Evolutionary conservation across 129 eudicot species (phyloP).

Genomic region (Chrysanthemum makinoi): DNA sequence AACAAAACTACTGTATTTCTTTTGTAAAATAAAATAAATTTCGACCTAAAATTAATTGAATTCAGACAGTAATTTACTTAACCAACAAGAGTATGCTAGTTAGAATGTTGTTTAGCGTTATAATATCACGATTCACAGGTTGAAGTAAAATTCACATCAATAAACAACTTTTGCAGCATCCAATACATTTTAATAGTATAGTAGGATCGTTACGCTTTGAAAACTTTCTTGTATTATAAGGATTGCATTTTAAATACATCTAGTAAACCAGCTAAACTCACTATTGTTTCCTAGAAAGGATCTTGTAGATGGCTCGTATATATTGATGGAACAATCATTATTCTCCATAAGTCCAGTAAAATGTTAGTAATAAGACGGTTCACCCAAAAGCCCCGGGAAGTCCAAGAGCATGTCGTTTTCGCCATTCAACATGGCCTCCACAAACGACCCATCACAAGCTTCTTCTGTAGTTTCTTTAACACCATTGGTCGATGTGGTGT

Average conservation of each 20-base stretch:
- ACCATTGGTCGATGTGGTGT: conserved; percentile 11
- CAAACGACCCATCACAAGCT: conserved; percentile 52
- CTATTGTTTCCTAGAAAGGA: conserved; percentile 1
- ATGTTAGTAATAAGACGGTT: conserved; percentile 47
- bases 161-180: not conserved
- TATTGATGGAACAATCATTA: conserved; percentile 18
- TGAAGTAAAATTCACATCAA: not conserved
- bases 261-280: conserved; percentile 12
- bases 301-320: conserved; percentile 7
- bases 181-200: not conserved
- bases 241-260: not conserved
- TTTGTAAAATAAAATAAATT: too few species aligned
- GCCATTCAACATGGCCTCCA: conserved; percentile 71
- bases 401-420: conserved; percentile 63
- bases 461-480: conserved; percentile 33
- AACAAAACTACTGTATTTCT: too few species aligned
- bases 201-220: not conserved
- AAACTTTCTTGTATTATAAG: not conserved
- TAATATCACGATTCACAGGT: not conserved
- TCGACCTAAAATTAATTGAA: too few species aligned
- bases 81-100: too few species aligned
- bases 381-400: conserved; percentile 69
- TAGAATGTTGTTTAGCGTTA: not conserved
- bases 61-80: too few species aligned
- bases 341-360: conserved; percentile 17